These are phyloP conservation scores for Plantago rigida DNA, from an alignment of 305 asterid genomes.

Conservation along the genomic window DNA sequence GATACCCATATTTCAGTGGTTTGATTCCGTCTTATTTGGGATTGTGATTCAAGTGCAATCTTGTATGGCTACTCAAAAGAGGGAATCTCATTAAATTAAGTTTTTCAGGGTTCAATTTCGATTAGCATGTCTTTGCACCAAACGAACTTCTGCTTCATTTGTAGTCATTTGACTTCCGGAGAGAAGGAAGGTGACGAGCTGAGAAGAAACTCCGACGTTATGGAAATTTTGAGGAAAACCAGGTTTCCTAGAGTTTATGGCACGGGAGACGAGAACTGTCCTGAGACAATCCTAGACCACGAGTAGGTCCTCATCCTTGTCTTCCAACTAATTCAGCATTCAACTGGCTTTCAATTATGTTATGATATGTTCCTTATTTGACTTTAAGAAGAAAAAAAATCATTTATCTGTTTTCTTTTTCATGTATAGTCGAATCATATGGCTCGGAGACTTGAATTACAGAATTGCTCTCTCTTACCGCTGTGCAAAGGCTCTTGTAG, in stretches of 20 bases:
- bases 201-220: constrained; percentile 79
- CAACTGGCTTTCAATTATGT: constrained; percentile 12
- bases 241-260: constrained; percentile 78
- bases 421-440: constrained; percentile 69
- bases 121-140: constrained; percentile 97
- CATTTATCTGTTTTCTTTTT: neutral
- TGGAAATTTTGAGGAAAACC: constrained; percentile 90
- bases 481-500: constrained; percentile 91
- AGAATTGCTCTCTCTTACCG: constrained; percentile 83
- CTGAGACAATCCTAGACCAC: constrained; percentile 88
- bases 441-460: constrained; percentile 98
- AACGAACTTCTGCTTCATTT: constrained; percentile 96
- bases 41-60: constrained; percentile 14
- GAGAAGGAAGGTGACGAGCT: constrained; percentile 93
- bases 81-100: constrained; percentile 16
- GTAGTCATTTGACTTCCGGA: constrained; percentile 89
- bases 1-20: neutral
- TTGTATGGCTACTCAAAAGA: constrained; percentile 10
- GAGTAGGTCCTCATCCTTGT: constrained; percentile 43
- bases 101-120: constrained; percentile 89
- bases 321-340: constrained; percentile 7
- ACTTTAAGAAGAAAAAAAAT: no score
- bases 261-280: constrained; percentile 62
- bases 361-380: neutral
- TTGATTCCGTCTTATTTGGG: constrained; percentile 11